Evolutionary conservation across 2,329 filamentous ascomycete genomes (phyloP).

Genomic region (Penicillium polonicum): DNA sequence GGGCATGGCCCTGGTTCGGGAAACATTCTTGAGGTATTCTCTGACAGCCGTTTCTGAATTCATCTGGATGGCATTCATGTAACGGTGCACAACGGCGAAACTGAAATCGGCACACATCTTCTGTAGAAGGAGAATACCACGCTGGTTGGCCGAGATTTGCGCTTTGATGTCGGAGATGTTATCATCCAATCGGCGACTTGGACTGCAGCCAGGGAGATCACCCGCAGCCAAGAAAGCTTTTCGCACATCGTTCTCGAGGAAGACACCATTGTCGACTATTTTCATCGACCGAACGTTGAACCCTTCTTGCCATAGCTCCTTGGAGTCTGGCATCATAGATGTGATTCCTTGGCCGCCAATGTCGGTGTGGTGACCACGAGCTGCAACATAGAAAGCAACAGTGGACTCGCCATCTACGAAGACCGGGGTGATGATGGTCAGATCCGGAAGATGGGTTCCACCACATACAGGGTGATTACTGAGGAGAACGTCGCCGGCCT

Average conservation of each 20-base stretch:
- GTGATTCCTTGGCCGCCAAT: not conserved
- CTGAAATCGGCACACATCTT: not conserved
- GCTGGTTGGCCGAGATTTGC: not conserved
- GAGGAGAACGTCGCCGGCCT: not conserved
- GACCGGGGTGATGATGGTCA: not conserved
- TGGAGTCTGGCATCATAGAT: not conserved
- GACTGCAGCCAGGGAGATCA: not conserved
- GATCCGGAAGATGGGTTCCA: not conserved
- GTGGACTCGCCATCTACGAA: not conserved
- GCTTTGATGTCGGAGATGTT: not conserved
- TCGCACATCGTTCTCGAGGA: not conserved
- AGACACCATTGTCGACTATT: not conserved
- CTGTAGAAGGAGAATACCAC: not conserved
- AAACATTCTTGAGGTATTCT: not conserved
- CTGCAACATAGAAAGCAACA: not conserved
- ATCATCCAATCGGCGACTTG: not conserved
- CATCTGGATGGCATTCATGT: not conserved
- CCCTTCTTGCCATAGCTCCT: not conserved
- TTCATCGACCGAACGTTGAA: not conserved
- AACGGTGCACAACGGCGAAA: not conserved
- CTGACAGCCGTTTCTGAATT: not conserved
- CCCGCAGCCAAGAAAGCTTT: not conserved
- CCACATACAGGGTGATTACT: not conserved
- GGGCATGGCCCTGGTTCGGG: not conserved
- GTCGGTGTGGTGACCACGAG: not conserved